These are phyloP conservation scores for Pichia scutulata DNA, from an alignment of 805 yeast genomes.

Conservation along the genomic window DNA sequence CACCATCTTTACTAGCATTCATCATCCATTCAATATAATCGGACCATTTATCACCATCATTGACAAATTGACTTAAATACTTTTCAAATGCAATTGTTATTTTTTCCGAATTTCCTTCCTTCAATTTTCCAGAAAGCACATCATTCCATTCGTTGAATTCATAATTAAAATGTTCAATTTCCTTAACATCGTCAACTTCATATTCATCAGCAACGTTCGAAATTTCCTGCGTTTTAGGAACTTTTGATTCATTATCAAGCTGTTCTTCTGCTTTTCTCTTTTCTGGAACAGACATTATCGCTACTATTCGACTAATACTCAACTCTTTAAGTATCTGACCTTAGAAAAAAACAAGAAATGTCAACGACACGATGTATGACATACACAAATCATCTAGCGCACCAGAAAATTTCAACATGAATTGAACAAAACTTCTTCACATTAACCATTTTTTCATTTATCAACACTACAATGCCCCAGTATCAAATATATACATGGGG, in stretches of 20 bases:
- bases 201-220: constrained; percentile 41
- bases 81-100: constrained; percentile 51
- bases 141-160: constrained; percentile 53
- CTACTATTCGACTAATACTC: not conserved
- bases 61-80: constrained; percentile 58
- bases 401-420: not conserved
- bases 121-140: constrained; percentile 37
- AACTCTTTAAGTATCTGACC: not conserved
- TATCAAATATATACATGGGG: constrained; percentile 40
- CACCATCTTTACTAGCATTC: constrained; percentile 33
- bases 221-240: not conserved
- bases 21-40: constrained; percentile 48
- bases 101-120: constrained; percentile 41
- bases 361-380: not conserved
- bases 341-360: not conserved
- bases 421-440: not conserved
- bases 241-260: not conserved
- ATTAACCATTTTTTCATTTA: not conserved
- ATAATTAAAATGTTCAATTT: constrained; percentile 39
- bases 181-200: not conserved
- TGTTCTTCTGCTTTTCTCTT: constrained; percentile 2
- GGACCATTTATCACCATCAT: constrained; percentile 68
- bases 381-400: not conserved
- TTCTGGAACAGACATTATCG: not conserved
- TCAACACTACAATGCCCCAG: not conserved